Evolutionary conservation across 2,329 filamentous ascomycete genomes (phyloP), one percentile per base, ranked within the genome.

Genomic region (Pseudogymnoascus sp.): DNA sequence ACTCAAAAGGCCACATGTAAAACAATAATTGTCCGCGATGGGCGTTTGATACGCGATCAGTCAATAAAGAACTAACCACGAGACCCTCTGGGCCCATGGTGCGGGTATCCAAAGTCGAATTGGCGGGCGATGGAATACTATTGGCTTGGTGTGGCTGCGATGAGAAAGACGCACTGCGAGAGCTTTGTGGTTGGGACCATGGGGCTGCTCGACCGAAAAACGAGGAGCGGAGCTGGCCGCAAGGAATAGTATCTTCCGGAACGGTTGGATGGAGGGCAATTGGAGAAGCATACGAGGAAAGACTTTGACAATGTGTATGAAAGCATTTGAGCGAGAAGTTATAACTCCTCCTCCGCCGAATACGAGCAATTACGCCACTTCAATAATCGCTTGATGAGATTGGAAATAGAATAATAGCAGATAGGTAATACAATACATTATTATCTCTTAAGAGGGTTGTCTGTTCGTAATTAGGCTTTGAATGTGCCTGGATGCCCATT

Each of bases 401-500:
- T 33, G 13, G 15, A 33, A 12, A 55, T 21, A 12, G 15, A 55
- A n/a, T 18, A 31, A 55, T 18, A 33, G 9, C 29, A 33, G 48
- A 33, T 55, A 33, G 27, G 48, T 13, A 33, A 55, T 55, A 55
- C 48, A 55, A 55, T 55, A 55, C 48, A 55, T 33, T 55, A 55
- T 55, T 55, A 55, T 33, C 29, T 55, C 29, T 18, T 12, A 33
- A 33, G 29, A 33, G 27, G 27, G 8, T 33, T 55, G 48, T 21
- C 12, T 13, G n/a, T 33, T 55, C 29, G n/a, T 12, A 33, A 33
- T 33, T 33, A 55, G 48, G 29, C 48, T 29, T 55, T 55, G 48
- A 55, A 55, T 21, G 48, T 80, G 62, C 75, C 77, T 3, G 84
- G 83, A 67, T 86, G 82, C 0, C 85, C 86, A 66, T 87, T 74